These are phyloP conservation scores for Musa acuminata DNA, from an alignment of 176 grass and related monocot genomes.

Conservation along the genomic window DNA sequence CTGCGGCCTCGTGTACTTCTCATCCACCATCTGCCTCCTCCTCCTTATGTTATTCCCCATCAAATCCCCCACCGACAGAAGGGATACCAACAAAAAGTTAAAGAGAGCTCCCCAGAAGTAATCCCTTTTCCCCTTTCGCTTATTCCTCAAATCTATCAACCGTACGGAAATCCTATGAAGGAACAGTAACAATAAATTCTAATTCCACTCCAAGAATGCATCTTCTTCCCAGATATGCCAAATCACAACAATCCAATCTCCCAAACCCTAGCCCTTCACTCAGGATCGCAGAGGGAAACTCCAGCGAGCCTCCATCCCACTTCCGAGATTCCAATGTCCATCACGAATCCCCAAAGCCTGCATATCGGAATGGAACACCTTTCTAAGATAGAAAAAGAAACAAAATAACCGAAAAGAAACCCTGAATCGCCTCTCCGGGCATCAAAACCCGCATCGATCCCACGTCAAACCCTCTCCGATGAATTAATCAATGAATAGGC, in stretches of 20 bases:
- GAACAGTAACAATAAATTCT: not conserved
- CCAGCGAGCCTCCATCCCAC: not conserved
- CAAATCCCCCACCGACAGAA: not conserved
- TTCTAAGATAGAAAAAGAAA: not conserved
- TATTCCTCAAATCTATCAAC: not conserved
- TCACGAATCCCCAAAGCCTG: not conserved
- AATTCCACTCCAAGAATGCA: not conserved
- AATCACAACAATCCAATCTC: not conserved
- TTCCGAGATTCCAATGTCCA: not conserved
- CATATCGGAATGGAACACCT: not conserved
- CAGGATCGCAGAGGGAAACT: not conserved
- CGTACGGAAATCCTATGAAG: not conserved
- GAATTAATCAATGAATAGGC: too few relatives aligned
- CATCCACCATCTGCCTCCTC: conserved; percentile 50
- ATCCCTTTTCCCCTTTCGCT: not conserved
- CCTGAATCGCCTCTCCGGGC: not conserved
- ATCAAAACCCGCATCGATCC: not conserved
- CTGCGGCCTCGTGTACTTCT: conserved; percentile 75
- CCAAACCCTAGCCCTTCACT: not conserved
- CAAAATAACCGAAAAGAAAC: not conserved
- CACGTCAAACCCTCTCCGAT: not conserved
- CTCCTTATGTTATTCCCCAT: conserved; percentile 41
- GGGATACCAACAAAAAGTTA: not conserved
- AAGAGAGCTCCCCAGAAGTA: not conserved
- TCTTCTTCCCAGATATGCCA: not conserved